These are phyloP conservation scores for Tetracladium marchalianum DNA, from an alignment of 495 filamentous ascomycete species.

Conservation along the genomic window DNA sequence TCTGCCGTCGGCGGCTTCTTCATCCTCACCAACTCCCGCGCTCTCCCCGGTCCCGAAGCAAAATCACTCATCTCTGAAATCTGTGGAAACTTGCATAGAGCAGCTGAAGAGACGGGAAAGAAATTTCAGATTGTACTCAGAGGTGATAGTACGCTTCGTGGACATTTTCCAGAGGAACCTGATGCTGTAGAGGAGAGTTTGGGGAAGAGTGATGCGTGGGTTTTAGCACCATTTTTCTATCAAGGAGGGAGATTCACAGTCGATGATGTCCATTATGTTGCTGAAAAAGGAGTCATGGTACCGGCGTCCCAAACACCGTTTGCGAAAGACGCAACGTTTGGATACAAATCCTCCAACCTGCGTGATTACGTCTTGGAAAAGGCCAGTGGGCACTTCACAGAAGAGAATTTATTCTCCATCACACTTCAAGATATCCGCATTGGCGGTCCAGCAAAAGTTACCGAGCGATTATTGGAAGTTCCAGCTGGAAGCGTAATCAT, in stretches of 20 bases:
- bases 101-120: constrained; percentile 26
- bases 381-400: constrained; percentile 26
- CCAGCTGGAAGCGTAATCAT: constrained; percentile 33
- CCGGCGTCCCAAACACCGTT: constrained; percentile 40
- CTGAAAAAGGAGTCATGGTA: constrained; percentile 33
- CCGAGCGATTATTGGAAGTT: constrained; percentile 26
- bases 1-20: constrained; percentile 35
- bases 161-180: constrained; percentile 42
- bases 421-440: constrained; percentile 34
- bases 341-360: constrained; percentile 39
- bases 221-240: constrained; percentile 44
- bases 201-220: constrained; percentile 31
- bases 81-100: constrained; percentile 33
- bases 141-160: constrained; percentile 42
- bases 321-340: constrained; percentile 41
- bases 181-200: constrained; percentile 38
- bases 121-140: constrained; percentile 41
- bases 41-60: constrained; percentile 34
- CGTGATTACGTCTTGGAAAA: constrained; percentile 43
- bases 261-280: constrained; percentile 43
- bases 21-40: constrained; percentile 47
- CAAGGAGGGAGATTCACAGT: constrained; percentile 43
- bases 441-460: constrained; percentile 26
- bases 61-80: constrained; percentile 33
- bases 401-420: constrained; percentile 29